These are phyloP conservation scores for Rhodamnia rubescens DNA, from an alignment of 345 rosid species.

Conservation along the genomic window DNA sequence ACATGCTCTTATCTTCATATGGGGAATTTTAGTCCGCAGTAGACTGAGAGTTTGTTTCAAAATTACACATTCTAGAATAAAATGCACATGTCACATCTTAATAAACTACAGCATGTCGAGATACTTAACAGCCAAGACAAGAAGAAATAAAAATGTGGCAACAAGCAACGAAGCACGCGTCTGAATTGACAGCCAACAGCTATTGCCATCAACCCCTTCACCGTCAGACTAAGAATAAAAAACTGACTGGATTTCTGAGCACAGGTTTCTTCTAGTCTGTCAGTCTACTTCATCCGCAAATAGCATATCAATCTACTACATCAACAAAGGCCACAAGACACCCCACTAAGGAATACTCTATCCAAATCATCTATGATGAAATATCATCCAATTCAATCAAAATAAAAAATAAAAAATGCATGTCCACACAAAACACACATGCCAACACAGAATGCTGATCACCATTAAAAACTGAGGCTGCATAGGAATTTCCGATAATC, in stretches of 20 bases:
- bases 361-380: neutral
- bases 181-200: neutral
- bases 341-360: neutral
- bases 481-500: constrained; percentile 3
- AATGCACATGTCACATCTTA: neutral
- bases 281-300: neutral
- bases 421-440: neutral
- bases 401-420: neutral
- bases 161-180: neutral
- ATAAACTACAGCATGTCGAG: neutral
- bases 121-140: neutral
- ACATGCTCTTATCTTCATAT: neutral
- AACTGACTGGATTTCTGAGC: neutral
- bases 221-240: neutral
- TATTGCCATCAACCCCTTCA: neutral
- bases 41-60: neutral
- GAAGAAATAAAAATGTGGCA: neutral
- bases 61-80: neutral
- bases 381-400: neutral
- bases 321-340: neutral
- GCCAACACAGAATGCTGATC: neutral
- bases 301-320: neutral
- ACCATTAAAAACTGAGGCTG: neutral
- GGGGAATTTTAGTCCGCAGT: neutral
- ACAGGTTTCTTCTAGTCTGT: neutral